phyloP scores from a whole-genome alignment of 2,329 filamentous ascomycete genomes.

The Xylaria sp. region DNA sequence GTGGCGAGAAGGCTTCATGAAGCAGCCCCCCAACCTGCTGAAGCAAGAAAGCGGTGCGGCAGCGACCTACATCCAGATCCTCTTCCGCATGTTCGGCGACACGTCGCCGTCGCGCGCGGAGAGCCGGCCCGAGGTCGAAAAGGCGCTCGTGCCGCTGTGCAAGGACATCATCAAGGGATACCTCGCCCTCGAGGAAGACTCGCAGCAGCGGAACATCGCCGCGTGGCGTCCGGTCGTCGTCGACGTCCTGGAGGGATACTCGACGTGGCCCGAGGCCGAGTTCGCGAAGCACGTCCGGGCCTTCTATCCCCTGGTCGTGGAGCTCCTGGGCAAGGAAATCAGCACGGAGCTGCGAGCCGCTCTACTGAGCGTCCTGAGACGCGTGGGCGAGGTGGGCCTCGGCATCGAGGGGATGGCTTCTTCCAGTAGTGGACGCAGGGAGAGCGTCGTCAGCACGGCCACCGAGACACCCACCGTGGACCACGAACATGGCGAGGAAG shows the following conservation, averaged over 20 bases:
- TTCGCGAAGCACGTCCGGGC: slow-evolving; percentile 82
- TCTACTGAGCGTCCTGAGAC: slow-evolving; percentile 78
- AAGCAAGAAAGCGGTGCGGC: slow-evolving; percentile 96
- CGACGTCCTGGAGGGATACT: slow-evolving; percentile 93
- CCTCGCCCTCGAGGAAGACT: slow-evolving; percentile 89
- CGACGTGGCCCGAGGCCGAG: slow-evolving; percentile 80
- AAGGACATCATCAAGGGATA: slow-evolving; percentile 92
- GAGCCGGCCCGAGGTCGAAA: slow-evolving; percentile 84
- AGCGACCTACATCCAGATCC: slow-evolving; percentile 92
- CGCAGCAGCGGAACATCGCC: slow-evolving; percentile 94
- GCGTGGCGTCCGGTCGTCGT: slow-evolving; percentile 98
- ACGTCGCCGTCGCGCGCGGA: slow-evolving; percentile 82
- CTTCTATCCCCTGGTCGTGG: slow-evolving; percentile 88
- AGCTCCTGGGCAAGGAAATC: slow-evolving; percentile 84
- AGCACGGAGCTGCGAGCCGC: slow-evolving; percentile 80
- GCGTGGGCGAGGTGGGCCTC: slow-evolving; percentile 81
- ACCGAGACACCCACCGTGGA: slow-evolving; percentile 36
- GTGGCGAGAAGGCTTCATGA: slow-evolving; percentile 99
- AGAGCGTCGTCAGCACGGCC: slow-evolving; percentile 53
- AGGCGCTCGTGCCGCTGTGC: slow-evolving; percentile 91
- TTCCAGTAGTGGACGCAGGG: slow-evolving; percentile 48
- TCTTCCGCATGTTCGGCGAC: slow-evolving; percentile 98
- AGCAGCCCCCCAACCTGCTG: slow-evolving; percentile 94
- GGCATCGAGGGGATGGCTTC: slow-evolving; percentile 64
- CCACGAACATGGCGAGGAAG: slow-evolving; percentile 38